Percentiles rank a stretch among this genome's conserved stretches.
These are phyloP conservation scores for Gossypium longicalyx DNA, from an alignment of 345 rosid species.

Conservation along the genomic window DNA sequence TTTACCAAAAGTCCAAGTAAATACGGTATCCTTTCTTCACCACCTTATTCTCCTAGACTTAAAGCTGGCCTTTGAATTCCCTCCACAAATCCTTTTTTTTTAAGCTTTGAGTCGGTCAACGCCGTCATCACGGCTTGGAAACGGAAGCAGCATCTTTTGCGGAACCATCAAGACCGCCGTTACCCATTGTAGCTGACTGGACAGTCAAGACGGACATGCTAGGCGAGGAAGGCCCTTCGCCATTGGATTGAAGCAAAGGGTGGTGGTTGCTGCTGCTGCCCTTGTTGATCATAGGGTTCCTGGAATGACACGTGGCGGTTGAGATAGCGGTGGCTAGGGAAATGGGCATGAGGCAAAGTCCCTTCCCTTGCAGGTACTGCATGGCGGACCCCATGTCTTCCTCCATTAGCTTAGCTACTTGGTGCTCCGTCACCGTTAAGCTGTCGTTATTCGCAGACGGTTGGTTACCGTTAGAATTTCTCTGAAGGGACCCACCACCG, in stretches of 20 bases:
- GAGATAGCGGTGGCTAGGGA: constrained; percentile 89
- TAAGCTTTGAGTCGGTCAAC: constrained; percentile 1
- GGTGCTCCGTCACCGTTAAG: constrained; percentile 73
- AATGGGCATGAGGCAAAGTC: constrained; percentile 95
- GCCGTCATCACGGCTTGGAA: constrained; percentile 52
- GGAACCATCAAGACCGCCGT: constrained; percentile 37
- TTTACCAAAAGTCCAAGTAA: background rate
- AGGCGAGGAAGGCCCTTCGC: constrained; percentile 64
- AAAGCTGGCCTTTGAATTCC: background rate
- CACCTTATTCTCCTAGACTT: constrained; percentile 9
- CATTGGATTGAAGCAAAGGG: constrained; percentile 31
- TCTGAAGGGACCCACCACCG: constrained; percentile 10
- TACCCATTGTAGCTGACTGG: constrained; percentile 56
- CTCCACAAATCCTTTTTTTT: background rate
- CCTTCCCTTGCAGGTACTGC: constrained; percentile 96
- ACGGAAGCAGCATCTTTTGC: constrained; percentile 66
- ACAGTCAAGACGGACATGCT: constrained; percentile 68
- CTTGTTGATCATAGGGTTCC: constrained; percentile 29
- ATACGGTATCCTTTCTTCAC: background rate
- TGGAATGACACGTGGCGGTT: constrained; percentile 54
- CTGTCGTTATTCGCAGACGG: constrained; percentile 41
- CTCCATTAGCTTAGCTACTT: constrained; percentile 92
- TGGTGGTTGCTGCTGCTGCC: constrained; percentile 1
- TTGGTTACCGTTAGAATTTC: constrained; percentile 33
- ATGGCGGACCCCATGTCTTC: constrained; percentile 99